phyloP scores from a whole-genome alignment of 345 rosid genomes.

The Excoecaria cochinchinensis region DNA sequence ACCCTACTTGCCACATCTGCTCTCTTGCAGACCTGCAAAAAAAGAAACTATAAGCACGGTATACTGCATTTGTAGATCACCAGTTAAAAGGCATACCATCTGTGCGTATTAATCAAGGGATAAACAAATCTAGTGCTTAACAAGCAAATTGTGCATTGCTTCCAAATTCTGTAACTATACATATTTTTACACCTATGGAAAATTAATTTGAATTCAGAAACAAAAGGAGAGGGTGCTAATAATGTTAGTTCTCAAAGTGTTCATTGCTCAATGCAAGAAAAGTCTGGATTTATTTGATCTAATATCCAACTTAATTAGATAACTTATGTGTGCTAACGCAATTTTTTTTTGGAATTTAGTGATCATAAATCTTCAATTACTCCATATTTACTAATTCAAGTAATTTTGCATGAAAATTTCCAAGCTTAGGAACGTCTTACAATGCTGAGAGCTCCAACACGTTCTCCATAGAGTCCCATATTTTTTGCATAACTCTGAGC shows the following conservation, averaged over 20 bases:
- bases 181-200: neutral
- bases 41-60: neutral
- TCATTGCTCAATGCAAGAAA: neutral
- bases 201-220: neutral
- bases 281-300: neutral
- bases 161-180: neutral
- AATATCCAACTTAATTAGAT: neutral
- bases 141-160: neutral
- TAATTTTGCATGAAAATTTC: neutral
- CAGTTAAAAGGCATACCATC: neutral
- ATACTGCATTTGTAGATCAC: neutral
- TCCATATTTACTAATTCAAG: conserved; percentile 8
- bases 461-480: conserved; percentile 64
- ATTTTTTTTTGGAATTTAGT: conserved; percentile 5
- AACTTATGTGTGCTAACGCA: neutral
- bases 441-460: conserved; percentile 56
- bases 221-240: neutral
- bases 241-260: neutral
- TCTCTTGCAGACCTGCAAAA: conserved; percentile 45
- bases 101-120: no score
- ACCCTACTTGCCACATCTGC: conserved; percentile 44
- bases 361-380: neutral
- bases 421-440: conserved; percentile 30
- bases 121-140: neutral
- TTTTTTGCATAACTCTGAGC: conserved; percentile 56